Conservation (phyloP, 2,329 filamentous ascomycete species). For the Arthrinium phaeospermum region DNA sequence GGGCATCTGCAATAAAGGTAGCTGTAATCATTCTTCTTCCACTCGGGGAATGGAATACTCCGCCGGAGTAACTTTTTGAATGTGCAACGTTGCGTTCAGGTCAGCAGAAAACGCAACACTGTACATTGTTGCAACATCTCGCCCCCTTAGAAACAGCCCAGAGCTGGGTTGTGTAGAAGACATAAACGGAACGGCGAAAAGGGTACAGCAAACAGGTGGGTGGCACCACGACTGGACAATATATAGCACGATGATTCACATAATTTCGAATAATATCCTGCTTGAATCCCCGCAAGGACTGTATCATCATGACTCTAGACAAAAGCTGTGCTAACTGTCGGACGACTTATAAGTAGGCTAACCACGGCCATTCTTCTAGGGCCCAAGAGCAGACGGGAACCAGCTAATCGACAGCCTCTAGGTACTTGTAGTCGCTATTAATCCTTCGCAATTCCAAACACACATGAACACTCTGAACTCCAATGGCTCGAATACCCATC, state of each 20-base stretch:
- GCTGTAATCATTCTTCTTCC: not conserved
- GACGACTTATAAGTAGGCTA: slow-evolving; percentile 1
- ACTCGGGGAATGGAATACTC: not conserved
- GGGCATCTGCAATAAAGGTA: not conserved
- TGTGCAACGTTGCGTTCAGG: not conserved
- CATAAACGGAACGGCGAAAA: not conserved
- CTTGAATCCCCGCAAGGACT: not conserved
- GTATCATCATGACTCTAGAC: slow-evolving; percentile 14
- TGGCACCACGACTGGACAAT: not conserved
- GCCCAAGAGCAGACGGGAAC: not conserved
- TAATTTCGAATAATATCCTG: not conserved
- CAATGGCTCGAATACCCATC: slow-evolving; percentile 15
- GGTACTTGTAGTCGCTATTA: slow-evolving; percentile 9
- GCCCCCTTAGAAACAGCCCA: not conserved
- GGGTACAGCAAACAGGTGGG: not conserved
- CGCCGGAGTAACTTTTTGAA: not conserved
- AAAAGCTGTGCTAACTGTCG: slow-evolving; percentile 10
- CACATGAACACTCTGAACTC: slow-evolving; percentile 15
- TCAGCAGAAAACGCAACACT: not conserved
- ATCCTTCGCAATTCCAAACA: slow-evolving; percentile 12
- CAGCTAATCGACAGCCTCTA: slow-evolving; percentile 3
- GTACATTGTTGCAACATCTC: not conserved
- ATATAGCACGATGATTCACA: not conserved
- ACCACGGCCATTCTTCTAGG: not conserved
- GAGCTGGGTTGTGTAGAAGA: not conserved